These are phyloP conservation scores for Boletus eberwhitei DNA, from an alignment of 768 basidiomycete genomes.

Conservation along the genomic window DNA sequence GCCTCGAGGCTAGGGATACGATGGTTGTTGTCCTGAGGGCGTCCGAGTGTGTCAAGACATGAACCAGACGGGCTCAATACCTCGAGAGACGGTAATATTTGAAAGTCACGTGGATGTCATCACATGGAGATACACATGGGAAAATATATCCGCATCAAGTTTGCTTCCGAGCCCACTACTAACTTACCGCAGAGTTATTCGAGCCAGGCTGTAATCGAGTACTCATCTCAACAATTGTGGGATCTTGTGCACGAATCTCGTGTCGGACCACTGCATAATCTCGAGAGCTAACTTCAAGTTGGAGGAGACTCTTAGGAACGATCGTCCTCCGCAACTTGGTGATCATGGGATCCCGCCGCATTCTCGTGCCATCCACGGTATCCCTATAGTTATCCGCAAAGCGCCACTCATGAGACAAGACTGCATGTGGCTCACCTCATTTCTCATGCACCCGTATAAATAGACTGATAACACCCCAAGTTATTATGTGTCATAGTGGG, in stretches of 20 bases:
- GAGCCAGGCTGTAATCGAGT: too few species aligned
- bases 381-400: not conserved
- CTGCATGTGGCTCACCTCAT: not conserved
- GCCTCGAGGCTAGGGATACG: conserved; percentile 7
- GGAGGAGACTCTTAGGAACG: not conserved
- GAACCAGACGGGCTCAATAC: conserved; percentile 19
- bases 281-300: not conserved
- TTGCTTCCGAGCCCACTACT: too few species aligned
- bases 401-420: not conserved
- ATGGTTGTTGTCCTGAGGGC: conserved; percentile 3
- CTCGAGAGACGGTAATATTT: conserved; percentile 11
- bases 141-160: conserved; percentile 9
- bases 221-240: not conserved
- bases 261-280: not conserved
- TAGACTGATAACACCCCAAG: not conserved
- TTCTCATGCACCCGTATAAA: conserved; percentile 6
- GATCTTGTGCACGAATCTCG: not conserved
- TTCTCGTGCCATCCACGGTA: not conserved
- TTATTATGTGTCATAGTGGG: not conserved
- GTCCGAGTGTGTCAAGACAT: conserved; percentile 22
- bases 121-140: conserved; percentile 4
- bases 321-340: not conserved
- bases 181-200: too few species aligned
- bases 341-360: not conserved
- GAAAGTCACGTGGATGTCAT: conserved; percentile 21